Evolutionary conservation across 768 basidiomycete species (phyloP).

Genomic region (Agrocybe praecox): DNA sequence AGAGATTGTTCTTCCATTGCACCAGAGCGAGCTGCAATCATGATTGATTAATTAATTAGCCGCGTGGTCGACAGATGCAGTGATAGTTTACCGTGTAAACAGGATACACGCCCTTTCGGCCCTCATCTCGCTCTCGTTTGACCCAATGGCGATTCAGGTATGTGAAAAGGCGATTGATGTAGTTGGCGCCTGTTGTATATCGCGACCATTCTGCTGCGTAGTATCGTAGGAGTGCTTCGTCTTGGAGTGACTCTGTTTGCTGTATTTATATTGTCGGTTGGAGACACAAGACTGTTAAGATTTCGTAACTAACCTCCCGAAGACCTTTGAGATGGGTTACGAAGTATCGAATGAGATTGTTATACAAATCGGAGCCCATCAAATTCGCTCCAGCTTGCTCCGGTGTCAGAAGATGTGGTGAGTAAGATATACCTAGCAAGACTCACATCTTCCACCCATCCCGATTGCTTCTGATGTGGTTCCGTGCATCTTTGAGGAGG

Average conservation of each 20-base stretch:
- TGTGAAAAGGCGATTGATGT: conserved; percentile 96
- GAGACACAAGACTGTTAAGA: not conserved
- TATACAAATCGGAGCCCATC: conserved; percentile 98
- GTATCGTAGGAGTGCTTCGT: conserved; percentile 86
- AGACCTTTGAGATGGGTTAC: conserved; percentile 76
- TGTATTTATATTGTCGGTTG: conserved; percentile 32
- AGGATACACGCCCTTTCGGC: conserved; percentile 90
- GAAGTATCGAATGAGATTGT: conserved; percentile 92
- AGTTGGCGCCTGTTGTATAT: conserved; percentile 96
- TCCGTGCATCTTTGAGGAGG: conserved; percentile 77
- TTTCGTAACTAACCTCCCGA: conserved; percentile 39
- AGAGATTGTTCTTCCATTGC: conserved; percentile 94
- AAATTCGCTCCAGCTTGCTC: conserved; percentile 83
- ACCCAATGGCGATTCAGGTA: conserved; percentile 99
- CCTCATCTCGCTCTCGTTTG: conserved; percentile 96
- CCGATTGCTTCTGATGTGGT: conserved; percentile 43
- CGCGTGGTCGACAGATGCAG: not conserved
- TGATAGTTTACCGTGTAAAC: conserved; percentile 83
- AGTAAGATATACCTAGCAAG: conserved; percentile 6
- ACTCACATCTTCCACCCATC: conserved; percentile 71
- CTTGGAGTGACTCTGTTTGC: conserved; percentile 80
- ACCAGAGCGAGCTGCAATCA: conserved; percentile 83
- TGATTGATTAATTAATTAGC: conserved; percentile 7
- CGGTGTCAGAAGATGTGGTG: conserved; percentile 32
- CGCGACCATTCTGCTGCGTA: conserved; percentile 95